Base-by-base conservation (phyloP, 2,329 filamentous ascomycete genomes). In the Talaromyces sp. region DNA sequence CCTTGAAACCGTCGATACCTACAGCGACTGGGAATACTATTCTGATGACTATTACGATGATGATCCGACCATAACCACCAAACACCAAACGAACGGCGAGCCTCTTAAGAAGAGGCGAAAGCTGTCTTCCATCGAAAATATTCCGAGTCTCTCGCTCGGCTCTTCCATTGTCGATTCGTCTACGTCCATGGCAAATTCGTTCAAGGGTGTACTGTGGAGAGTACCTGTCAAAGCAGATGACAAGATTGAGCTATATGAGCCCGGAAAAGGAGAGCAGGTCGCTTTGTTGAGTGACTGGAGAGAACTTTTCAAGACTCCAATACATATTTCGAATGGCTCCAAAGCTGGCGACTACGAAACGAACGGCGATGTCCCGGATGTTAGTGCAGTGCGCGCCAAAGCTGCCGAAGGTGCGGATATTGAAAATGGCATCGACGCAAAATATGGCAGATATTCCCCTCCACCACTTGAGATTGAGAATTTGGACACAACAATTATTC, bases 201-300 rank as follows among this genome's bases (percentile, higher is more conserved):
- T 80, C 65, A 76, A 78, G 53, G 75, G 78, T 11, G 77, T 80
- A 5, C 70, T 81, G 3, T 82, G 79, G 79, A 77, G 74, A 60
- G 71, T 69, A 2, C 69, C 73, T 2, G 67, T 68, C 5, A 43
- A 49, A 6, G 66, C 73, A 61, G 71, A 74, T 3, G 68, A 65
- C 17, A 64, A 75, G 10, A 58, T 69, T 2, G 68, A 75, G 22
- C 65, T 76, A 11, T 78, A 80, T 61, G 72, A 78, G 31, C 77
- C 77, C 0, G 79, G 79, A 3, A 70, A 76, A 3, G 77, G 77
- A 3, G 76, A 80, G 25, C 77, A 77, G 61, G 79, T 83, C 0
- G 75, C 81, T 1, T 67, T 83, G 19, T 71, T 82, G 58, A 77
- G 79, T 67, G 78, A 82, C 68, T 82, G 81, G 80, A 74, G 79